Base-by-base conservation (phyloP, 176 grass and related monocot species). In the sorghum (Sorghum bicolor) region DNA sequence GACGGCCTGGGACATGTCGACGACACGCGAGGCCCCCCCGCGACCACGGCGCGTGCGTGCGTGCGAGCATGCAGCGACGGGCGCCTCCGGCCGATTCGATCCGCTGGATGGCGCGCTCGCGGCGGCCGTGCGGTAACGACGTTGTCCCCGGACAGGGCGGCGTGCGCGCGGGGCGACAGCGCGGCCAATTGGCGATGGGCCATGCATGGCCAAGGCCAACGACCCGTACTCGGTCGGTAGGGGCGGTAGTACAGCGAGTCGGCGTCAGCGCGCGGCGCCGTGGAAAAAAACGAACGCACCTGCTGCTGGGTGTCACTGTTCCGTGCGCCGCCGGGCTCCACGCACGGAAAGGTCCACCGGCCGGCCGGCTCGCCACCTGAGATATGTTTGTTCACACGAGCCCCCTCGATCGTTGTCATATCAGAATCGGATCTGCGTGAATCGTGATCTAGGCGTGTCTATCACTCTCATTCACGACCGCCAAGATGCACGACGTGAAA, bases 1-100 rank as follows among this genome's bases (percentile, higher is more conserved):
- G 81, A 64, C 33, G 82, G 87, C 14, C 57, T 70, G 86, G 58
- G 58, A 80, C 87, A 80, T 84, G 81, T 48, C 76, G 22, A 40
- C 60, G 87, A 84, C 86, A 83, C 5, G 28, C 52, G 64, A 17
- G 86, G 14, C 63, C 78, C 78, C 34, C 45, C 63, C 4, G 15
- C 45, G 45, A 48, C 45, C 45, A 4, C 45, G 47, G 5, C 47
- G 45, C 45, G 45, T 48, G 45, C 14, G 40, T 41, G 67, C 67
- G 31, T 28, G 57, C 60, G 82, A 14, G n/a, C 50, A 24, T 20
- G 79, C 61, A 17, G 22, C 69, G 32, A 69, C 77, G 39, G 71
- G 48, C 10, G 11, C 25, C 41, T 13, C 38, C 8, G 8, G 8
- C 38, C 10, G 53, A 2, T 10, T 33, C 36, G 24, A 2, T 70